A percentile compares a stretch with the other conserved stretches of the same genome.
These are phyloP conservation scores for Apocynum venetum DNA, from an alignment of 257 asterid species.

Conservation along the genomic window DNA sequence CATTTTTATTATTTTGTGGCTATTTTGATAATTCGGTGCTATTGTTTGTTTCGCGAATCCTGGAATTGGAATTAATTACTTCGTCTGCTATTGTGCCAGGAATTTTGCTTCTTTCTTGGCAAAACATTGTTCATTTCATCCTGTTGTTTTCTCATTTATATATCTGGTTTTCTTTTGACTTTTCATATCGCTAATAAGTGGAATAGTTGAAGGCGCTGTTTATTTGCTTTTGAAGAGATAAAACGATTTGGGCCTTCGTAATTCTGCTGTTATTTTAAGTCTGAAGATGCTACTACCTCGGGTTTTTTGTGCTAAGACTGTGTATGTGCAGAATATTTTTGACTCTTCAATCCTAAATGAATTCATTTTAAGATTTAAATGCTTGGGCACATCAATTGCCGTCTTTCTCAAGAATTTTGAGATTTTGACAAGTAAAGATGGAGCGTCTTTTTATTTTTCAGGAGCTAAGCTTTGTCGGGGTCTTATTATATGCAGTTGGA, in stretches of 20 bases:
- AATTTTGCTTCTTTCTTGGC: not conserved
- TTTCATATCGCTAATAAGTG: not conserved
- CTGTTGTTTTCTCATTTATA: not conserved
- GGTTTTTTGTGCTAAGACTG: not conserved
- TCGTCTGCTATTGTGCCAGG: not conserved
- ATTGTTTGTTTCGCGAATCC: not conserved
- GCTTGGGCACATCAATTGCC: not conserved
- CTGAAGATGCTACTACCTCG: not conserved
- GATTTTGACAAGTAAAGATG: conserved; percentile 2
- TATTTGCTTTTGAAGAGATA: not conserved
- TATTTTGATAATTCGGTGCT: not conserved
- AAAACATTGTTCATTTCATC: not conserved
- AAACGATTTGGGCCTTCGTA: not conserved
- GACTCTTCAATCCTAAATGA: conserved; percentile 10
- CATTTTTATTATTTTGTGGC: not conserved
- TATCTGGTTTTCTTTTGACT: not conserved
- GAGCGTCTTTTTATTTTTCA: not conserved
- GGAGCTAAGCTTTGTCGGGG: not conserved
- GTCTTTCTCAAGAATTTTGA: conserved; percentile 1
- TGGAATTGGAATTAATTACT: not conserved
- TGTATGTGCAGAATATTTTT: not conserved
- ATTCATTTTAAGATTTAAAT: not conserved
- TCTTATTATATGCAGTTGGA: not conserved
- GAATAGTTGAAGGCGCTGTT: not conserved
- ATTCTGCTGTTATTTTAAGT: not conserved